Conservation (phyloP, 2,329 filamentous ascomycete genomes). For the Sodiomyces alkalinus region DNA sequence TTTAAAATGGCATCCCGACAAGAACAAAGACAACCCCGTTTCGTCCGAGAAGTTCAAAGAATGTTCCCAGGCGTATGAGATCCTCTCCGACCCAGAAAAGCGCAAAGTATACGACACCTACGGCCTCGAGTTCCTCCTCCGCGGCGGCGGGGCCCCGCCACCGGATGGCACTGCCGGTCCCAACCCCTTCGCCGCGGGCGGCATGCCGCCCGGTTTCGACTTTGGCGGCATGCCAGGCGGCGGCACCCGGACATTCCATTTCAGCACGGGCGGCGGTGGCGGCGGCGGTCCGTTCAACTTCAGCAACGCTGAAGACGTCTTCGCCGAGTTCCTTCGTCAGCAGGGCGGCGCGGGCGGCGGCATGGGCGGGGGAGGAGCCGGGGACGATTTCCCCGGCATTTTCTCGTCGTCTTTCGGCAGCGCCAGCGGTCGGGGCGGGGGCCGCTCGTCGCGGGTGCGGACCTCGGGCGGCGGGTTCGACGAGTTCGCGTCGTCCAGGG, state of each 20-base stretch:
- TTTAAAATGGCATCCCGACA: conserved; percentile 89
- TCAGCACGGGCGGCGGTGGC: conserved; percentile 38
- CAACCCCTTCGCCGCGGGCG: conserved; percentile 43
- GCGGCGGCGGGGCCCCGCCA: conserved; percentile 57
- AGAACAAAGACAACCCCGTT: conserved; percentile 82
- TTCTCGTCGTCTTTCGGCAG: conserved; percentile 36
- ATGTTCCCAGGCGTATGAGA: conserved; percentile 93
- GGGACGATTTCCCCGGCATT: conserved; percentile 38
- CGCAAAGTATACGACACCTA: conserved; percentile 90
- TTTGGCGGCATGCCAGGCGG: conserved; percentile 33
- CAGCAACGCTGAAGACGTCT: conserved; percentile 71
- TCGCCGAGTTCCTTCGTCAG: conserved; percentile 64
- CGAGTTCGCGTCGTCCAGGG: conserved; percentile 6
- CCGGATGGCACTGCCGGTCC: conserved; percentile 34
- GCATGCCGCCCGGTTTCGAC: conserved; percentile 39
- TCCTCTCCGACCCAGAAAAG: conserved; percentile 93
- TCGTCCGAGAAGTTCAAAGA: conserved; percentile 96
- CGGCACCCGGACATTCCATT: conserved; percentile 45
- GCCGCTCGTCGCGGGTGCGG: conserved; percentile 26
- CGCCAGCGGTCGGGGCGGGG: conserved; percentile 25
- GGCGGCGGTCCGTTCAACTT: conserved; percentile 61
- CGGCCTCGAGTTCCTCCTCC: conserved; percentile 82
- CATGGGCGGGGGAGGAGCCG: conserved; percentile 19
- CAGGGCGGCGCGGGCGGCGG: conserved; percentile 29
- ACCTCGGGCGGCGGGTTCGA: conserved; percentile 20